These are phyloP conservation scores for Carex parvula DNA, from an alignment of 176 grass and related monocot species.

Conservation along the genomic window DNA sequence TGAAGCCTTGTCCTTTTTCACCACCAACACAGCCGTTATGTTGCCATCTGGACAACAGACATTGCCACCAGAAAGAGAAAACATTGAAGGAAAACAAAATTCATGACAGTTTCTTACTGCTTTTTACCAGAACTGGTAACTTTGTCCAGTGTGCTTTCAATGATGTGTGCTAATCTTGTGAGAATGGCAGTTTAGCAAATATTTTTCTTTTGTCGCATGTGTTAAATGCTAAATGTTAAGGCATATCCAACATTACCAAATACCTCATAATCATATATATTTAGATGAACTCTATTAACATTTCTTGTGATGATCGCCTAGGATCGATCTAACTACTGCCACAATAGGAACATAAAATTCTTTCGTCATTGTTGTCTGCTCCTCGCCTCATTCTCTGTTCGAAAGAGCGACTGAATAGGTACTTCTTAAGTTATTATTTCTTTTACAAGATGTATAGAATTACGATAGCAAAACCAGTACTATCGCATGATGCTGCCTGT, in stretches of 20 bases:
- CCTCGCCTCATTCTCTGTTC: not conserved
- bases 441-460: not conserved
- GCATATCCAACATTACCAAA: slow-evolving; percentile 13
- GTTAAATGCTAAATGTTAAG: slow-evolving; percentile 3
- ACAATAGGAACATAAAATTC: not conserved
- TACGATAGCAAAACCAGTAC: not conserved
- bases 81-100: not conserved
- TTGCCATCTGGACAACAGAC: slow-evolving; percentile 22
- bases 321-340: not conserved
- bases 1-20: slow-evolving; percentile 5
- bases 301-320: not conserved
- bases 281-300: not conserved
- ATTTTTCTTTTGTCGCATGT: not conserved
- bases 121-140: slow-evolving; percentile 2
- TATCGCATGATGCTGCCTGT: not conserved
- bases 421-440: not conserved
- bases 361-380: not conserved
- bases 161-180: not conserved
- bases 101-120: slow-evolving; percentile 14
- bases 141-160: not conserved
- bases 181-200: slow-evolving; percentile 20
- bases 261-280: not conserved
- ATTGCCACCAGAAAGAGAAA: not conserved
- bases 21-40: not conserved
- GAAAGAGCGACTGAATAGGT: not conserved